Base-by-base conservation (phyloP, 352 stramenopile genomes). In the Globisporangium cylindrosporum region DNA sequence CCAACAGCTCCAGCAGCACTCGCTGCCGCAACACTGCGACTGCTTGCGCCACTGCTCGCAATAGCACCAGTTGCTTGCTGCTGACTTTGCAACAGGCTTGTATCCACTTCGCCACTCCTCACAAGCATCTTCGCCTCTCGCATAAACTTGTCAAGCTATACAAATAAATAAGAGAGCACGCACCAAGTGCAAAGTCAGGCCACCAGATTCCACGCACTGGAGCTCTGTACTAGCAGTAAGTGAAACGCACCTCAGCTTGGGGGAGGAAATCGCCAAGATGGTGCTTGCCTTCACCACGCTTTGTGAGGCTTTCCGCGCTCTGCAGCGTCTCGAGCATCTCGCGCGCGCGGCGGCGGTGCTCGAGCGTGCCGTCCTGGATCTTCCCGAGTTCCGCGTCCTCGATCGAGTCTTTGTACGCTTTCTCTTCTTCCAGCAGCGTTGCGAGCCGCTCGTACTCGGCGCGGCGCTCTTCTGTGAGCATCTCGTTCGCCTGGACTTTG, bases 271-370 rank as follows among this genome's bases (percentile, higher is more conserved):
- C 68, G 1, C 68, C 68, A 24, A 73, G 63, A 57, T 73, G 68
- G 63, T 73, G 68, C 62, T 73, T 73, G 29, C 68, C 68, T 32
- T 69, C 63, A 24, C 32, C 68, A 5, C 51, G 58, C 12, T 20
- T 27, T 10, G 69, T 74, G 25, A 68, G n/a, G 0, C 51, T 46
- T 6, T 71, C 64, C 20, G 69, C 69, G 18, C 20, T 64, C 48
- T 74, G 64, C 9, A 74, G 69, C 27, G 69, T 74, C 32, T 64
- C 51, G 22, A 74, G 64, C 69, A 74, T 74, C 64, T 74, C 69
- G 10, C 57, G 51, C 34, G 69, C 69, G 38, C 69, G 69, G 7
- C 43, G 41, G 4, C 69, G 69, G 59, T 74, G 69, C 46, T 74
- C 69, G 12, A 63, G 57, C 69, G 69, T 74, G 8, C 69, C 69